A percentile compares a stretch with the other conserved stretches of the same genome.
Conservation (phyloP, 768 basidiomycete genomes). For the Tubosaeta brunneosetosa region DNA sequence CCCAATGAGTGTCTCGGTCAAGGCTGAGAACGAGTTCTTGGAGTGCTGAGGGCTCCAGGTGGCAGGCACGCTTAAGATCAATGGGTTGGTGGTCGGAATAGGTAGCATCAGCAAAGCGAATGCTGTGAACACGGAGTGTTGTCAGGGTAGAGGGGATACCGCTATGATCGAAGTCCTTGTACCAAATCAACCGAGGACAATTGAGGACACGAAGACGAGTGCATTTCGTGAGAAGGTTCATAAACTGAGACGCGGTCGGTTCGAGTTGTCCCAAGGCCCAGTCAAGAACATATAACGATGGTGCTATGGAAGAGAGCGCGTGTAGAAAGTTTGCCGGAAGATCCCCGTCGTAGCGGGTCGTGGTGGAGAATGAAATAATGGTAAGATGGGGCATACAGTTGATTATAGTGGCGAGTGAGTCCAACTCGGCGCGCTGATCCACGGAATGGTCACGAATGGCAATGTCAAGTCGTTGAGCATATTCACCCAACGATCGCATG, state of each 20-base stretch:
- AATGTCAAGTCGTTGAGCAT: constrained; percentile 24
- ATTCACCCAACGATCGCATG: constrained; percentile 16
- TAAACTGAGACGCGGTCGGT: not conserved
- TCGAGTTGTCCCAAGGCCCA: constrained; percentile 2
- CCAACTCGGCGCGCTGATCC: not conserved
- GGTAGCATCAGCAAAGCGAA: not conserved
- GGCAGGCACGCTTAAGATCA: not conserved
- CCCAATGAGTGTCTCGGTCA: constrained; percentile 2
- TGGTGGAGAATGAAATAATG: constrained; percentile 17
- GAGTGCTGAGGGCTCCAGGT: constrained; percentile 4
- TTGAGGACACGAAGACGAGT: constrained; percentile 16
- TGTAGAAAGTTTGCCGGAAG: constrained; percentile 9
- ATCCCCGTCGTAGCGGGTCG: not conserved
- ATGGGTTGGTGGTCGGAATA: not conserved
- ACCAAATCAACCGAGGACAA: constrained; percentile 9
- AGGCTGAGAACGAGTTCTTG: constrained; percentile 17
- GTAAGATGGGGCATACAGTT: constrained; percentile 14
- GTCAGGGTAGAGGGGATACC: constrained; percentile 11
- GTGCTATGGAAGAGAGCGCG: constrained; percentile 13
- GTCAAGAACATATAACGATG: constrained; percentile 20
- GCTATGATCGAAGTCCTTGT: not conserved
- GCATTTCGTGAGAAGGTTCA: constrained; percentile 8
- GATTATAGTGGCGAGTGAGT: constrained; percentile 11
- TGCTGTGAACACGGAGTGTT: constrained; percentile 8
- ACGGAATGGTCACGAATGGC: constrained; percentile 15